A percentile compares a stretch with the other conserved stretches of the same genome.
Evolutionary conservation across 2,329 filamentous ascomycete genomes (phyloP).

Genomic region (Talaromyces rugulosus): DNA sequence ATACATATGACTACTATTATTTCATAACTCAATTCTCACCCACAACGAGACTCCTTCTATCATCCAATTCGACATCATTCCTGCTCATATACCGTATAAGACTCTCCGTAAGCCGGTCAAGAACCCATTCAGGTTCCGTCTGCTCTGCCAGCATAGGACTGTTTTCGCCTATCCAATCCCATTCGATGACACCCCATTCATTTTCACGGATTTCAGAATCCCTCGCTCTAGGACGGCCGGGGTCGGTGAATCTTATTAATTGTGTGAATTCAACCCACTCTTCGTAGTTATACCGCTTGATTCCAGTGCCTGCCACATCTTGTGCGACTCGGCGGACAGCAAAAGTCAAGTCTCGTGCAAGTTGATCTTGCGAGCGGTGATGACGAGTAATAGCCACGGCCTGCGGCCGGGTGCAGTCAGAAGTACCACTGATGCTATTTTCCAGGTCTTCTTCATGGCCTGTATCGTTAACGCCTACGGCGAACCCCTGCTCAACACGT

Average conservation of each 20-base stretch:
- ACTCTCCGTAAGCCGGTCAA: constrained; percentile 63
- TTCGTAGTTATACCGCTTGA: constrained; percentile 69
- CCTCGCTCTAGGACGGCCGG: constrained; percentile 20
- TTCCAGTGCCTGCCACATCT: constrained; percentile 56
- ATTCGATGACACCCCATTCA: constrained; percentile 58
- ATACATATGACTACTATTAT: not conserved
- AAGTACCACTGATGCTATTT: not conserved
- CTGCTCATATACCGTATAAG: constrained; percentile 44
- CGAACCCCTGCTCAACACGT: constrained; percentile 47
- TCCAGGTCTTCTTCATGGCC: constrained; percentile 19
- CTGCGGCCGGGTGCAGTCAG: constrained; percentile 12
- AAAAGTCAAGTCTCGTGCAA: constrained; percentile 60
- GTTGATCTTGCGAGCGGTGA: constrained; percentile 52
- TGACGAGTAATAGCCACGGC: constrained; percentile 37
- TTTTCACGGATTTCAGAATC: constrained; percentile 45
- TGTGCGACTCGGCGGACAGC: constrained; percentile 65
- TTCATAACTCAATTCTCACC: not conserved
- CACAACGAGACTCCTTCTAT: not conserved
- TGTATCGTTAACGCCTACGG: constrained; percentile 26
- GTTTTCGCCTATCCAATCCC: constrained; percentile 69
- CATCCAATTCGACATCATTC: constrained; percentile 11
- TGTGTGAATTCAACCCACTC: constrained; percentile 84
- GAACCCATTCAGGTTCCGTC: constrained; percentile 63
- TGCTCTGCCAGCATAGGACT: constrained; percentile 63
- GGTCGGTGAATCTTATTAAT: constrained; percentile 59